Evolutionary conservation across 1,284 basidiomycete species (phyloP).

Genomic region (Meira miltonrushii): DNA sequence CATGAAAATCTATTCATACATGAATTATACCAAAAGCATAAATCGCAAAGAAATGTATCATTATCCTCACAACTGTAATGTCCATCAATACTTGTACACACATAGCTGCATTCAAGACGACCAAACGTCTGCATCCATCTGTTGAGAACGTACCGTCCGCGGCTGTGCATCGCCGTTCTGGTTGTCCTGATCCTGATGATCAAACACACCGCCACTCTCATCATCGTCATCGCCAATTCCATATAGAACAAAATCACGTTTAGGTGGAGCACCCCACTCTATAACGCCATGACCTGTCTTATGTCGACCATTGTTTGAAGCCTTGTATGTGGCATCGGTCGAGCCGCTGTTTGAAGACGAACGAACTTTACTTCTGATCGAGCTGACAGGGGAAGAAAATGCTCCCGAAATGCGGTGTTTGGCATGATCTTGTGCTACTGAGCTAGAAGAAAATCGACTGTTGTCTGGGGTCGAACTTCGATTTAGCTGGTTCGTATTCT

Average conservation of each 20-base stretch:
- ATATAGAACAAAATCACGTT: conserved; percentile 26
- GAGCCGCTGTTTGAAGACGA: background rate
- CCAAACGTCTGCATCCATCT: conserved; percentile 4
- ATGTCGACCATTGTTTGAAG: conserved; percentile 8
- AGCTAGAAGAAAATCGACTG: background rate
- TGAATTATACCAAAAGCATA: background rate
- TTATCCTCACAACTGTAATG: background rate
- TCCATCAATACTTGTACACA: background rate
- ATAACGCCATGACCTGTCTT: conserved; percentile 31
- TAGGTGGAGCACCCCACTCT: conserved; percentile 34
- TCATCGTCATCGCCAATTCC: conserved; percentile 27
- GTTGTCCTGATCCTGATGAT: background rate
- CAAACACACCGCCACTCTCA: conserved; percentile 6
- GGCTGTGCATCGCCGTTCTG: background rate
- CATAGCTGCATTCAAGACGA: background rate
- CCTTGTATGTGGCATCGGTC: background rate
- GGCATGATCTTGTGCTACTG: background rate
- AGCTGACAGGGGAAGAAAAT: conserved; percentile 15
- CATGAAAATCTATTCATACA: too few relatives aligned
- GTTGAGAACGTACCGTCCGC: background rate
- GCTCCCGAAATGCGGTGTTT: background rate
- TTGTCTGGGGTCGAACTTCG: background rate
- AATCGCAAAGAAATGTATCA: too few relatives aligned
- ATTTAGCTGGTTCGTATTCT: background rate
- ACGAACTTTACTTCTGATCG: conserved; percentile 13